Conservation (phyloP, 2,329 filamentous ascomycete genomes). For the Triangularia setosa region DNA sequence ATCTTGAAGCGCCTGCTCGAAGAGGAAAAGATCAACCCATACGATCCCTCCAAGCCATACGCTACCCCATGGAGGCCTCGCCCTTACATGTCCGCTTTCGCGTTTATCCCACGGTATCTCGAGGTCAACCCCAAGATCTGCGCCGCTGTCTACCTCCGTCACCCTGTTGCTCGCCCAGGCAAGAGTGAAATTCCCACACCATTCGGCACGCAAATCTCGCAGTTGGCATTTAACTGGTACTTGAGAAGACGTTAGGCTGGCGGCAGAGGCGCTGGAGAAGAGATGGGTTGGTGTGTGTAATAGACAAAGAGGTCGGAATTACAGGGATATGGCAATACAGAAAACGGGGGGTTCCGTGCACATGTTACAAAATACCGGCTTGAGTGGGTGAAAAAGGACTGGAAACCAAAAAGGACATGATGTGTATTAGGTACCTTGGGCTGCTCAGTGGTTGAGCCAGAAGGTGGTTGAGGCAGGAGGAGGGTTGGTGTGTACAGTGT, state of each 20-base stretch:
- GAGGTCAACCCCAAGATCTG: slow-evolving; percentile 98
- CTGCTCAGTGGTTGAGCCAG: neutral
- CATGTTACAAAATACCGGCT: neutral
- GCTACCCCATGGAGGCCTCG: slow-evolving; percentile 85
- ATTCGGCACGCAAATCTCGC: slow-evolving; percentile 65
- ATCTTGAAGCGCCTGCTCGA: slow-evolving; percentile 55
- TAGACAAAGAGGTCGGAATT: neutral
- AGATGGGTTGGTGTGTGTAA: slow-evolving; percentile 10
- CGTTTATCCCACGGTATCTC: slow-evolving; percentile 90
- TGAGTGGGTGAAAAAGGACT: neutral
- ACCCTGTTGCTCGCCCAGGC: slow-evolving; percentile 84
- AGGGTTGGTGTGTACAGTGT: neutral
- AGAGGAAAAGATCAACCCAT: slow-evolving; percentile 68
- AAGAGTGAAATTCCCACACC: slow-evolving; percentile 80
- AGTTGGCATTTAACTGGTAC: slow-evolving; percentile 93
- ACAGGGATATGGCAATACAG: neutral
- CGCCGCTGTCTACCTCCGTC: slow-evolving; percentile 87
- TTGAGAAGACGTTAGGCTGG: slow-evolving; percentile 65
- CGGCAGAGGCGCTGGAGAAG: neutral
- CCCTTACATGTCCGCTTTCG: slow-evolving; percentile 84
- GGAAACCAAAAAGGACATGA: neutral
- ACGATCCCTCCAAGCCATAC: slow-evolving; percentile 77
- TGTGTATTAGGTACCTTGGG: neutral
- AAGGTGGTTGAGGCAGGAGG: neutral
- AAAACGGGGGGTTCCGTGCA: neutral